Evolutionary conservation across 2,329 filamentous ascomycete genomes (phyloP).

Genomic region (Allantophomopsis cytisporea): DNA sequence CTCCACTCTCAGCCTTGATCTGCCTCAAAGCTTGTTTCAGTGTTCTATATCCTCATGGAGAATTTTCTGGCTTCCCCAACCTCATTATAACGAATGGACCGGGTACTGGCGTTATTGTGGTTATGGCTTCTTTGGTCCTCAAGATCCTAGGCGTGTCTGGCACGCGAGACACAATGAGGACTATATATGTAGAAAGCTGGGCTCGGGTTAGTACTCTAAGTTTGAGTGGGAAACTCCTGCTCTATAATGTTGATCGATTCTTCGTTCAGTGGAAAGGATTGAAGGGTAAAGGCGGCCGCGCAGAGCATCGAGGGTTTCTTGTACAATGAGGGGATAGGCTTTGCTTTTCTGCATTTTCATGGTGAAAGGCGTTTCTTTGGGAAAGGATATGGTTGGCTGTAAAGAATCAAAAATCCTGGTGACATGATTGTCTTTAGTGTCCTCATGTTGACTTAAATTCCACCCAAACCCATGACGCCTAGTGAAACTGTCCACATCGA

Average conservation of each 20-base stretch:
- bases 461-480: too few relatives aligned
- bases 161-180: slow-evolving; percentile 47
- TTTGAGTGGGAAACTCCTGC: slow-evolving; percentile 67
- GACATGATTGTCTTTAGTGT: too few relatives aligned
- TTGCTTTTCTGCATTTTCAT: too few relatives aligned
- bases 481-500: too few relatives aligned
- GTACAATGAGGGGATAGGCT: slow-evolving; percentile 9
- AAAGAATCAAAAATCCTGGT: too few relatives aligned
- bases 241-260: slow-evolving; percentile 61
- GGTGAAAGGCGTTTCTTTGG: too few relatives aligned
- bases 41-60: slow-evolving; percentile 29
- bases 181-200: slow-evolving; percentile 87
- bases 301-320: slow-evolving; percentile 18
- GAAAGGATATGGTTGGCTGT: too few relatives aligned
- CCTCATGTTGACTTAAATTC: too few relatives aligned
- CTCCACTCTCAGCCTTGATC: slow-evolving; percentile 52
- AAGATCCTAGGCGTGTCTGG: slow-evolving; percentile 31
- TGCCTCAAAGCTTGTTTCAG: slow-evolving; percentile 51
- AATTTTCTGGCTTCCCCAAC: slow-evolving; percentile 41
- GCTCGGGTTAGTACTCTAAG: slow-evolving; percentile 74
- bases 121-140: slow-evolving; percentile 40
- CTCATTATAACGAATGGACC: slow-evolving; percentile 81
- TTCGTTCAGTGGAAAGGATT: slow-evolving; percentile 64
- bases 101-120: slow-evolving; percentile 70
- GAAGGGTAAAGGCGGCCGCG: slow-evolving; percentile 11